A percentile compares a stretch with the other conserved stretches of the same genome.
phyloP scores from a whole-genome alignment of 2,329 filamentous ascomycete genomes.

The Zarea fungicola region DNA sequence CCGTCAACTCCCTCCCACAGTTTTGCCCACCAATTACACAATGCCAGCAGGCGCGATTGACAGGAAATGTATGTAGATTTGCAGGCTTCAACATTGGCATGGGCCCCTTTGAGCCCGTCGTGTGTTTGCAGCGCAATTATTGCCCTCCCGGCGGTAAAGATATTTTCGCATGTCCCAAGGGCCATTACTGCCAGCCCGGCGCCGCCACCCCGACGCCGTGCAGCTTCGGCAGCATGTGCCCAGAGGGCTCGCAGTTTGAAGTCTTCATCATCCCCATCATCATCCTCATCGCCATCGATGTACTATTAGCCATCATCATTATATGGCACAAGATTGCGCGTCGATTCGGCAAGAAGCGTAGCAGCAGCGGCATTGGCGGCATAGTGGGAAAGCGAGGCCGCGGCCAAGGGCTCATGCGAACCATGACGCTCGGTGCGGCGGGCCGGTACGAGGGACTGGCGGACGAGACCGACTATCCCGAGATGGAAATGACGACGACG shows the following conservation, averaged over 20 bases:
- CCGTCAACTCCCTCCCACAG: slow-evolving; percentile 40
- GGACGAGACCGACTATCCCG: too few species aligned
- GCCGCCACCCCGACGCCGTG: slow-evolving; percentile 44
- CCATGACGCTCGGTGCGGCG: too few species aligned
- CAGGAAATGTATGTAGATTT: slow-evolving; percentile 28
- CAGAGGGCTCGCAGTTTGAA: slow-evolving; percentile 36
- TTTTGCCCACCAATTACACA: slow-evolving; percentile 35
- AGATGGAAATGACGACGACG: too few species aligned
- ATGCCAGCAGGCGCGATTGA: slow-evolving; percentile 33
- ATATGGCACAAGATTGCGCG: too few species aligned
- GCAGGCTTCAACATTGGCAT: slow-evolving; percentile 33
- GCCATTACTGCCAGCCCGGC: slow-evolving; percentile 48
- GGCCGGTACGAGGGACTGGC: too few species aligned
- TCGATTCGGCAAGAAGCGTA: too few species aligned
- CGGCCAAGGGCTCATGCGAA: too few species aligned
- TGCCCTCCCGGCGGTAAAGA: slow-evolving; percentile 39
- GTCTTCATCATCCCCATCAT: slow-evolving; percentile 38
- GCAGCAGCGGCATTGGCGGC: too few species aligned
- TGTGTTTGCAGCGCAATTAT: slow-evolving; percentile 45
- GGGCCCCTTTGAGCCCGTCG: slow-evolving; percentile 45
- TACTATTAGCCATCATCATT: too few species aligned
- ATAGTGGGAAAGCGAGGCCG: too few species aligned
- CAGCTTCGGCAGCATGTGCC: slow-evolving; percentile 39
- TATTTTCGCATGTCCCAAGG: slow-evolving; percentile 38
- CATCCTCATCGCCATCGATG: slow-evolving; percentile 38